A percentile compares a stretch with the other conserved stretches of the same genome.
These are phyloP conservation scores for Fonsecaea nubica DNA, from an alignment of 2,329 filamentous ascomycete genomes.

Conservation along the genomic window DNA sequence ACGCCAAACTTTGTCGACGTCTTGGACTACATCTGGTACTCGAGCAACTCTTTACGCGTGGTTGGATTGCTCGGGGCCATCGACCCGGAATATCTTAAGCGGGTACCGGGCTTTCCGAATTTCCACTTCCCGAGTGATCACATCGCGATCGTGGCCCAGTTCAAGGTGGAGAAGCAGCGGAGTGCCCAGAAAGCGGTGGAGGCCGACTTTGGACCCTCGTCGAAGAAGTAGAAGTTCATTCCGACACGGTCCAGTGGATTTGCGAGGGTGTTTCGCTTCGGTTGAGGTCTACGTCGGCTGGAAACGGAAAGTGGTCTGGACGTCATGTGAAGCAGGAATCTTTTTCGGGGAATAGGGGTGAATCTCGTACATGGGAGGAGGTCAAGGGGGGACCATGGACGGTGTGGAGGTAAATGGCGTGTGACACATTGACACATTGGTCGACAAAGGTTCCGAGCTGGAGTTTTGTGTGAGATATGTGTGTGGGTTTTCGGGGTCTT, in stretches of 20 bases:
- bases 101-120: constrained; percentile 89
- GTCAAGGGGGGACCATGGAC: neutral
- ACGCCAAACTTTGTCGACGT: constrained; percentile 90
- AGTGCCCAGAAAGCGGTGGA: constrained; percentile 72
- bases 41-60: constrained; percentile 84
- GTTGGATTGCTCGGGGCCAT: constrained; percentile 84
- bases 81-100: constrained; percentile 81
- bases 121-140: constrained; percentile 95
- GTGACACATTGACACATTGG: constrained; percentile 1
- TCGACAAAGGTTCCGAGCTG: constrained; percentile 3
- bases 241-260: constrained; percentile 7
- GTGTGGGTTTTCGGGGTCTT: neutral
- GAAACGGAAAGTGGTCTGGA: neutral
- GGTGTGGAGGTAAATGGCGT: constrained; percentile 4
- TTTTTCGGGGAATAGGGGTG: constrained; percentile 4
- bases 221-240: constrained; percentile 31
- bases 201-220: constrained; percentile 63
- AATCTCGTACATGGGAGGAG: neutral
- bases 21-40: constrained; percentile 98
- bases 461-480: constrained; percentile 7
- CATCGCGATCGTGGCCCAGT: constrained; percentile 86
- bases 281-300: neutral
- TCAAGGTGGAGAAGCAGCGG: constrained; percentile 85
- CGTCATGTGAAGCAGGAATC: neutral
- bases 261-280: neutral